Evolutionary conservation across 2,329 filamentous ascomycete genomes (phyloP), one percentile per base, ranked within the genome.

Genomic region (Colletotrichum sp.): DNA sequence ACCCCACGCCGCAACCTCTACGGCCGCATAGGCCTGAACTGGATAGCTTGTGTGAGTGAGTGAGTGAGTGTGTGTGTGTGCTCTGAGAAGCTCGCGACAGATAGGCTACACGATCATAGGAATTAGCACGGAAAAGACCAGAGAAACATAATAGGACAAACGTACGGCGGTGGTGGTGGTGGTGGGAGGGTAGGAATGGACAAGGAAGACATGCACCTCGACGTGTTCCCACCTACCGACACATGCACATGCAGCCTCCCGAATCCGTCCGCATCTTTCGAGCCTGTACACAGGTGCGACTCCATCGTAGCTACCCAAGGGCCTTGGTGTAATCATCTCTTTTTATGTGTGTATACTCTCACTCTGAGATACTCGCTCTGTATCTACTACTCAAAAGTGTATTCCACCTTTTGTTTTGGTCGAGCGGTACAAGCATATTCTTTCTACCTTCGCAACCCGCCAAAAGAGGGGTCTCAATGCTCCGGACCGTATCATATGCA

Each of bases 201-300:
- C 12, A 36, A 13, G 36, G 68, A 48, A 39, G n/a, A 66, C 39
- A 28, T 73, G 71, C 71, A 63, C 32, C 66, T 63, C 66, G 30
- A 70, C 71, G 66, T 73, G 71, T 73, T 28, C 36, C 28, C 66
- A 57, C 66, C 57, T 67, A 36, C 65, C 25, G 63, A 63, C 36
- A 63, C 36, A 57, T 73, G 55, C 67, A 52, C 48, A 73, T 70
- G 71, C 71, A 70, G 34, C 55, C 16, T 48, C 32, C 71, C 71
- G 39, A 30, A 70, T 73, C 30, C 36, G 57, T 57, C 61, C 30
- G 30, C 8, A 3, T n/a, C 39, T 48, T 48, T 22, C 44, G 44
- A 48, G n/a, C 22, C 11, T 7, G 11, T 22, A 22, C 44, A 48
- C 44, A 48, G 44, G 44, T 48, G 44, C 44, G n/a, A 48, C 44